Percentiles rank a stretch among this genome's conserved stretches.
These are phyloP conservation scores for Tuber umbilicatum DNA, from an alignment of 495 filamentous ascomycete genomes.

Conservation along the genomic window DNA sequence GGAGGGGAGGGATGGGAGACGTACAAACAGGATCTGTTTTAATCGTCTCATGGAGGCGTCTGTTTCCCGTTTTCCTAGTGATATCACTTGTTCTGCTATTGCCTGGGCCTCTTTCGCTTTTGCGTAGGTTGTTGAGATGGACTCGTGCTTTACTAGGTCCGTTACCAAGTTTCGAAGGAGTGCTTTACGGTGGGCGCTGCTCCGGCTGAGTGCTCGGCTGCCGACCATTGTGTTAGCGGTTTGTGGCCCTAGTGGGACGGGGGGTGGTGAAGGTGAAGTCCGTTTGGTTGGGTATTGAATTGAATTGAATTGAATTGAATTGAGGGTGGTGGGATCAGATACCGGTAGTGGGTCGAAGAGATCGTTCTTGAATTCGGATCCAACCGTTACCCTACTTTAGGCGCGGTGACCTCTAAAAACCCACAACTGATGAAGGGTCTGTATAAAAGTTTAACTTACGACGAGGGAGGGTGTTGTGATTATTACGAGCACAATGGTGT, in stretches of 20 bases:
- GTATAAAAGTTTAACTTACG: too few relatives aligned
- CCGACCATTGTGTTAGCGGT: conserved; percentile 61
- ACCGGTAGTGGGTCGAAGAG: background rate
- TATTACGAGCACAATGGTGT: too few relatives aligned
- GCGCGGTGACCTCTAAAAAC: too few relatives aligned
- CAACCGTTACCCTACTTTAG: background rate
- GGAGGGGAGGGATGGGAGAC: conserved; percentile 39
- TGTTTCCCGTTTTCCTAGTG: conserved; percentile 83
- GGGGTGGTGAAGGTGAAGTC: background rate
- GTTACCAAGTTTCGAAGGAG: conserved; percentile 94
- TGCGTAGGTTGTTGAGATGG: conserved; percentile 86
- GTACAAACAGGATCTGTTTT: conserved; percentile 72
- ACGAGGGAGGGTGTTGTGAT: too few relatives aligned
- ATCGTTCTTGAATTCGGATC: background rate
- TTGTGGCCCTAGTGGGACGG: background rate
- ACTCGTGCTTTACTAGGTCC: conserved; percentile 86
- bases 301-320: background rate
- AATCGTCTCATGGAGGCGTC: conserved; percentile 63
- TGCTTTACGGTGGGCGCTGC: conserved; percentile 78
- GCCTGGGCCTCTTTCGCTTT: conserved; percentile 96
- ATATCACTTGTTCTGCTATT: conserved; percentile 87
- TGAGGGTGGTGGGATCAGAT: background rate
- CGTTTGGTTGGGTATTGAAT: background rate
- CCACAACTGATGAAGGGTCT: background rate
- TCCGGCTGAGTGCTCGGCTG: conserved; percentile 72